phyloP scores from a whole-genome alignment of 2,329 filamentous ascomycete genomes.

The Tolypocladium album region DNA sequence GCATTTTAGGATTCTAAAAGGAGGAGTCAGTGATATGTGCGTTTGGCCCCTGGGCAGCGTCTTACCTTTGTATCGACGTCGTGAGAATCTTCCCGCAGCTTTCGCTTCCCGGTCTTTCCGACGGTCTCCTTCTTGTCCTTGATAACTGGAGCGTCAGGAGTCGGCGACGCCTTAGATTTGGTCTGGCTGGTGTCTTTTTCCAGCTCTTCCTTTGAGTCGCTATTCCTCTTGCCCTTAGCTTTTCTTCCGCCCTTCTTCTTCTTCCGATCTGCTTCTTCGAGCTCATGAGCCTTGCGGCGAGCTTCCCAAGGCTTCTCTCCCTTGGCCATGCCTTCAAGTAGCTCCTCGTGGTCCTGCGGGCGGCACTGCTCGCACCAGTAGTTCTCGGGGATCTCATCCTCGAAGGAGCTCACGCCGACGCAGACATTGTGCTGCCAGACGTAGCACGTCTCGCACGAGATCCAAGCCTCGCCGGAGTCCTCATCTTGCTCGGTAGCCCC shows the following conservation, averaged over 20 bases:
- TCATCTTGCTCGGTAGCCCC: slow-evolving; percentile 79
- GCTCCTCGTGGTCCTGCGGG: slow-evolving; percentile 71
- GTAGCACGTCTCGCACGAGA: slow-evolving; percentile 83
- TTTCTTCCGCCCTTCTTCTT: slow-evolving; percentile 51
- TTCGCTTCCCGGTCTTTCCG: slow-evolving; percentile 42
- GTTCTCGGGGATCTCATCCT: slow-evolving; percentile 66
- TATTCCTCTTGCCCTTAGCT: slow-evolving; percentile 51
- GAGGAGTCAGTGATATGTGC: neutral
- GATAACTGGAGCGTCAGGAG: slow-evolving; percentile 22
- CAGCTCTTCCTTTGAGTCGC: slow-evolving; percentile 53
- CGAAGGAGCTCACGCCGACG: slow-evolving; percentile 72
- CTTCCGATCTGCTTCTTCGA: slow-evolving; percentile 49
- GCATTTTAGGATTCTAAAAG: slow-evolving; percentile 30
- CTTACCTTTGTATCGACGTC: slow-evolving; percentile 40
- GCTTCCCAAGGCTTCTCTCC: slow-evolving; percentile 85
- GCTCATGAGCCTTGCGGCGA: slow-evolving; percentile 50
- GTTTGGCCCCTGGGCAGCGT: neutral
- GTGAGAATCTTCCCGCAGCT: slow-evolving; percentile 44
- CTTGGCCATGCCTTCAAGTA: slow-evolving; percentile 65
- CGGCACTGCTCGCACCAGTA: slow-evolving; percentile 91
- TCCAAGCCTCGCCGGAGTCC: slow-evolving; percentile 83
- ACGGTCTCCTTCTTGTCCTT: slow-evolving; percentile 37
- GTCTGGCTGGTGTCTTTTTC: slow-evolving; percentile 28
- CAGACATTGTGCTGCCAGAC: slow-evolving; percentile 98
- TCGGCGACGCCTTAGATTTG: slow-evolving; percentile 28